Conservation (phyloP, 768 basidiomycete species). For the Infundibulicybe gibba region DNA sequence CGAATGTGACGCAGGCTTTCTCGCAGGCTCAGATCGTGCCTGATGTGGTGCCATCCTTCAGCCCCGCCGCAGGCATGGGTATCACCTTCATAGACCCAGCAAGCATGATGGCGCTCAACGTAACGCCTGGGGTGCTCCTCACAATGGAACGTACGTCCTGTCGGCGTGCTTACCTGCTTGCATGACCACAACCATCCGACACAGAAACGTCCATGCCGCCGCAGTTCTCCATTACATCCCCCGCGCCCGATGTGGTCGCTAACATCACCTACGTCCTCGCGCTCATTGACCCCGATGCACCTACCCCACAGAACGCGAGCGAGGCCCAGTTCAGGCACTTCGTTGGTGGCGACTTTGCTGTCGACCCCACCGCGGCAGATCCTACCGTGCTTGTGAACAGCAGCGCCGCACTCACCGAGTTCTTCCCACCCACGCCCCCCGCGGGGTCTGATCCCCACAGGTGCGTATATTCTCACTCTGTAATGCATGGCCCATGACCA, state of each 20-base stretch:
- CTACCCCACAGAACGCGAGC: slow-evolving; percentile 32
- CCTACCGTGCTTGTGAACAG: slow-evolving; percentile 29
- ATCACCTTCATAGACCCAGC: slow-evolving; percentile 32
- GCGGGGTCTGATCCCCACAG: slow-evolving; percentile 40
- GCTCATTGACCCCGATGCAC: slow-evolving; percentile 41
- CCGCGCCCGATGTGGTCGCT: slow-evolving; percentile 15
- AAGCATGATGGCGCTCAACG: slow-evolving; percentile 21
- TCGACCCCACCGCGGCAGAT: slow-evolving; percentile 15
- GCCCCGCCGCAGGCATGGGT: slow-evolving; percentile 29
- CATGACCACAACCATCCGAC: not conserved
- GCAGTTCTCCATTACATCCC: slow-evolving; percentile 22
- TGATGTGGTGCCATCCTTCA: slow-evolving; percentile 33
- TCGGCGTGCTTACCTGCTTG: slow-evolving; percentile 6
- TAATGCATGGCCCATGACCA: slow-evolving; percentile 3
- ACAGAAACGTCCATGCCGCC: slow-evolving; percentile 32
- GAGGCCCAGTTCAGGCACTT: slow-evolving; percentile 37
- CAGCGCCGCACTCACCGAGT: slow-evolving; percentile 36
- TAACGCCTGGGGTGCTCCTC: slow-evolving; percentile 31
- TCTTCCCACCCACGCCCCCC: slow-evolving; percentile 33
- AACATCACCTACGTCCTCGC: slow-evolving; percentile 31
- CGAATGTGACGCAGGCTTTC: slow-evolving; percentile 25
- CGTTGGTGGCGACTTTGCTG: slow-evolving; percentile 32
- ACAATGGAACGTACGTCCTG: slow-evolving; percentile 25
- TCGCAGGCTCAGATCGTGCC: slow-evolving; percentile 35
- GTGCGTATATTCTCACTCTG: slow-evolving; percentile 19